Evolutionary conservation across 2,329 filamentous ascomycete species (phyloP).

Genomic region (Phyllosticta ampelicida): DNA sequence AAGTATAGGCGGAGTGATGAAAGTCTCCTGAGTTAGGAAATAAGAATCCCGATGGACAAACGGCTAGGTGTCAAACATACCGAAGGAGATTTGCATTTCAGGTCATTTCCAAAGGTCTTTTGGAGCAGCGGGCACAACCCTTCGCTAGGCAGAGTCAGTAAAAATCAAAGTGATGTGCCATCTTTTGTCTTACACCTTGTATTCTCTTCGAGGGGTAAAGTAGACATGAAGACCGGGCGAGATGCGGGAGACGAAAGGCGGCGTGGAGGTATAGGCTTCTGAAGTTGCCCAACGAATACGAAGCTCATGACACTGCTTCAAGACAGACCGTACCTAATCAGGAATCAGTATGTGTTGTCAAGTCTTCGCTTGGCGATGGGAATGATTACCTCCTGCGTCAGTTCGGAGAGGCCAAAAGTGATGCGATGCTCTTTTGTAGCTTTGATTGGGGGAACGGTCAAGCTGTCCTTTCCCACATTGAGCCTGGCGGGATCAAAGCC

Average conservation of each 20-base stretch:
- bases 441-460: slow-evolving; percentile 49
- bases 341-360: slow-evolving; percentile 3
- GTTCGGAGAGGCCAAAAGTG: slow-evolving; percentile 61
- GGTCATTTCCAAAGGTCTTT: slow-evolving; percentile 41
- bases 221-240: slow-evolving; percentile 75
- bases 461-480: slow-evolving; percentile 41
- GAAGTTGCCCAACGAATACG: slow-evolving; percentile 70
- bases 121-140: slow-evolving; percentile 50
- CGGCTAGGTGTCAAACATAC: slow-evolving; percentile 21
- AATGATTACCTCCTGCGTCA: slow-evolving; percentile 51
- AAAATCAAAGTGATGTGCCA: too few relatives aligned
- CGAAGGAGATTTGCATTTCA: slow-evolving; percentile 45
- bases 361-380: neutral
- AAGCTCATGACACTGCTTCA: slow-evolving; percentile 58
- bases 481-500: slow-evolving; percentile 55
- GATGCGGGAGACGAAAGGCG: slow-evolving; percentile 64
- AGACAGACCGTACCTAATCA: slow-evolving; percentile 45
- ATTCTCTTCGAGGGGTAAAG: slow-evolving; percentile 49
- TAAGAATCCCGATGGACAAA: neutral
- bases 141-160: slow-evolving; percentile 24
- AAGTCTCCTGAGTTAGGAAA: slow-evolving; percentile 39
- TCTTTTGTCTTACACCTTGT: neutral
- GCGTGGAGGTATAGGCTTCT: slow-evolving; percentile 44
- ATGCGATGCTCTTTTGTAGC: slow-evolving; percentile 70
- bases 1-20: slow-evolving; percentile 47